These are phyloP conservation scores for Cardiospermum halicacabum DNA, from an alignment of 345 rosid genomes.

Conservation along the genomic window DNA sequence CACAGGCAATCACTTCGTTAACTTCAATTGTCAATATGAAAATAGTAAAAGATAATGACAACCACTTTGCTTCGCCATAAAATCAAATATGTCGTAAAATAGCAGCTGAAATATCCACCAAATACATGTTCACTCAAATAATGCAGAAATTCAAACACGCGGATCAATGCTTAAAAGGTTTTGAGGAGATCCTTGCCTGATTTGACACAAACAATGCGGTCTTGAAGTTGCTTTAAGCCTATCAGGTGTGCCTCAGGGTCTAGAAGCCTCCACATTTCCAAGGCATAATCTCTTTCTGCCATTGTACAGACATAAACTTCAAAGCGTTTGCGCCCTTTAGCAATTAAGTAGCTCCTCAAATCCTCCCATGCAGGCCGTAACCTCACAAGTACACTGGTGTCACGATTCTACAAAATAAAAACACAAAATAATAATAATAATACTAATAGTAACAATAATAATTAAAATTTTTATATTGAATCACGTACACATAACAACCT, in stretches of 20 bases:
- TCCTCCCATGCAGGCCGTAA: conserved; percentile 99
- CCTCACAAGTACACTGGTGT: conserved; percentile 99
- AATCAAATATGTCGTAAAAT: conserved; percentile 4
- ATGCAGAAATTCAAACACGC: background rate
- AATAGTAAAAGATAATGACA: conserved; percentile 8
- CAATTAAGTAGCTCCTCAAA: conserved; percentile 83
- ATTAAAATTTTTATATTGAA: too few species aligned
- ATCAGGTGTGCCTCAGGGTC: conserved; percentile 86
- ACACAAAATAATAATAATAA: conserved; percentile 7
- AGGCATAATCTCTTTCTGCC: conserved; percentile 99
- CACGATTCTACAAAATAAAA: conserved; percentile 66
- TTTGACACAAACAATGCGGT: conserved; percentile 92
- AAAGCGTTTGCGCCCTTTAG: conserved; percentile 91
- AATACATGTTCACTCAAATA: background rate
- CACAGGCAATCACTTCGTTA: background rate
- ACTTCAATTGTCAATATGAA: background rate
- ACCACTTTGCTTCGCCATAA: background rate
- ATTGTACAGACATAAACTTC: conserved; percentile 99
- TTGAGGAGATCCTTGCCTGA: conserved; percentile 47
- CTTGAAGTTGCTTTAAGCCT: conserved; percentile 59
- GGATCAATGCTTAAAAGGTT: conserved; percentile 8
- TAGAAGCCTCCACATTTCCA: conserved; percentile 99
- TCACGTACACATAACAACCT: background rate
- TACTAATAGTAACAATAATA: too few species aligned
- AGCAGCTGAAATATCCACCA: conserved; percentile 10